Evolutionary conservation across 768 basidiomycete genomes (phyloP).

Genomic region (Macrocybe gigantea): DNA sequence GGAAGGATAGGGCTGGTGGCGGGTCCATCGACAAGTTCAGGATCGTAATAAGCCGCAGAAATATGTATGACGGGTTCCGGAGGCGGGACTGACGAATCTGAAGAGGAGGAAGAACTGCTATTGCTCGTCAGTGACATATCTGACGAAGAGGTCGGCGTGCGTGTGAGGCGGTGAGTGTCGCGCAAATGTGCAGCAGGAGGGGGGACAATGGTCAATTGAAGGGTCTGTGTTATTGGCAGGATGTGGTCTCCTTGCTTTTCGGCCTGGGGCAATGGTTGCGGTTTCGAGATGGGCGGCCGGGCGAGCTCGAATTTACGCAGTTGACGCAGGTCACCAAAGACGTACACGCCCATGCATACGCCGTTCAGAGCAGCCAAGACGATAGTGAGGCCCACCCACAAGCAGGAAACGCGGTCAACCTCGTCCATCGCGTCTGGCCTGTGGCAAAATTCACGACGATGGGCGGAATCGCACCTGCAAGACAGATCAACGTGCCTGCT

Average conservation of each 20-base stretch:
- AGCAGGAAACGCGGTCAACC: conserved; percentile 58
- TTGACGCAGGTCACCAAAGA: conserved; percentile 77
- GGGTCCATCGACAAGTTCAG: conserved; percentile 28
- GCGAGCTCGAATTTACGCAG: conserved; percentile 74
- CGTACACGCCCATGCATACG: conserved; percentile 71
- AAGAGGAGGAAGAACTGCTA: conserved; percentile 18
- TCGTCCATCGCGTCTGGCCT: conserved; percentile 47
- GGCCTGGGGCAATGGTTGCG: conserved; percentile 20
- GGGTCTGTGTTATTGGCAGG: conserved; percentile 11
- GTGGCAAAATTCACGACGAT: conserved; percentile 40
- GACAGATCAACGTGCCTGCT: conserved; percentile 46
- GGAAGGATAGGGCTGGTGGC: conserved; percentile 20
- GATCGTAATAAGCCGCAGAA: conserved; percentile 35
- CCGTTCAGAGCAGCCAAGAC: conserved; percentile 62
- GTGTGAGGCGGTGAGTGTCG: conserved; percentile 13
- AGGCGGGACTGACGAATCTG: conserved; percentile 12
- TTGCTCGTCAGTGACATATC: conserved; percentile 12
- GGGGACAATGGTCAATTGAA: conserved; percentile 18
- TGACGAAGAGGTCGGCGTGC: conserved; percentile 13
- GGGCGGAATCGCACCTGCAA: conserved; percentile 44
- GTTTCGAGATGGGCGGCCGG: conserved; percentile 57
- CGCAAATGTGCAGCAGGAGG: conserved; percentile 22
- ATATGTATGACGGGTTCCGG: conserved; percentile 30
- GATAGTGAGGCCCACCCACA: conserved; percentile 66
- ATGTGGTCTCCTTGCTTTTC: neutral